Evolutionary conservation across 176 grass and related monocot species (phyloP).

Genomic region (Luzula sylvatica): DNA sequence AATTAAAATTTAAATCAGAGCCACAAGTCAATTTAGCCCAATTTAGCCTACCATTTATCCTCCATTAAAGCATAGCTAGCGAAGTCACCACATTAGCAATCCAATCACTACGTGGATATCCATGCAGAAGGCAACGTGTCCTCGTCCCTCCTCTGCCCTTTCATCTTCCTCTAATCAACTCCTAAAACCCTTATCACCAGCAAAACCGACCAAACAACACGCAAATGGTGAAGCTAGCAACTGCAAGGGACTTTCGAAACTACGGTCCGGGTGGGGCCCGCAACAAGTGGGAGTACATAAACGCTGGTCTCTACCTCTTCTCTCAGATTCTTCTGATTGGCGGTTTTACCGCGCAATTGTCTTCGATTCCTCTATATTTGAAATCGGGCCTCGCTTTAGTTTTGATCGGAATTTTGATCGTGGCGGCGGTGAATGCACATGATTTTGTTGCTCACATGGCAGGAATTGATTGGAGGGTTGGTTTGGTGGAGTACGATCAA

Average conservation of each 20-base stretch:
- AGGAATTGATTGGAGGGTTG: conserved; percentile 55
- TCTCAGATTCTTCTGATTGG: conserved; percentile 27
- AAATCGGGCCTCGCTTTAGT: conserved; percentile 35
- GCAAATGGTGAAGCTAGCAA: conserved; percentile 83
- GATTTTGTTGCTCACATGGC: conserved; percentile 60
- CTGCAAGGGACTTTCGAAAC: conserved; percentile 49
- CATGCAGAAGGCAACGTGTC: conserved; percentile 84
- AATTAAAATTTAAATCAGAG: no score
- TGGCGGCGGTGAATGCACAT: conserved; percentile 44
- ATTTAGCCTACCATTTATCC: not conserved
- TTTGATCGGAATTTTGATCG: conserved; percentile 21
- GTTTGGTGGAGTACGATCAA: conserved; percentile 32
- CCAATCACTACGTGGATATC: conserved; percentile 18
- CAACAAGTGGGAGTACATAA: conserved; percentile 83
- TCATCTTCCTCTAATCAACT: not conserved
- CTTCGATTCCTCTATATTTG: conserved; percentile 4
- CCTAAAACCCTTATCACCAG: not conserved
- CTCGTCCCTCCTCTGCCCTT: not conserved
- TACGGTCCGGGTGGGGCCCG: conserved; percentile 36
- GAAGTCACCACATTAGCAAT: not conserved
- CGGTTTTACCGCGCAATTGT: conserved; percentile 44
- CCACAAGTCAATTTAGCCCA: not conserved
- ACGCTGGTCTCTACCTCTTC: conserved; percentile 59
- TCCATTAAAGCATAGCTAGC: conserved; percentile 4
- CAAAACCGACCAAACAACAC: not conserved